These are phyloP conservation scores for Elaeagnus macrophylla DNA, from an alignment of 306 rosid species.

Conservation along the genomic window DNA sequence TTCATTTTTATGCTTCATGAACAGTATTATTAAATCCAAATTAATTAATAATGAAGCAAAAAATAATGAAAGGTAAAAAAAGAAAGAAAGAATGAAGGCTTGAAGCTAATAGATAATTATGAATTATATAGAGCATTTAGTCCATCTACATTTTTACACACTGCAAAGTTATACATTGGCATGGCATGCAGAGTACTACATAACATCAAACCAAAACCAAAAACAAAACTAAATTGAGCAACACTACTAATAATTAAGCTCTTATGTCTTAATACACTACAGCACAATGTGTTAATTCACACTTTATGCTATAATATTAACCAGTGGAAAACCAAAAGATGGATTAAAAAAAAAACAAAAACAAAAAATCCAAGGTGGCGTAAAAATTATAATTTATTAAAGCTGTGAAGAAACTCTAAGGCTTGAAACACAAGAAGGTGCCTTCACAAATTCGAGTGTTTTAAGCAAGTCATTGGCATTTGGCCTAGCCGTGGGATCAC, in stretches of 20 bases:
- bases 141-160: constrained; percentile 60
- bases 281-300: constrained; percentile 21
- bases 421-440: constrained; percentile 31
- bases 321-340: background rate
- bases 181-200: too few species aligned
- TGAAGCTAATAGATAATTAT: too few species aligned
- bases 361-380: constrained; percentile 4
- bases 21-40: too few species aligned
- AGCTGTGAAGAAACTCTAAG: constrained; percentile 17
- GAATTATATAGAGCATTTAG: constrained; percentile 20
- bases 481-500: constrained; percentile 77
- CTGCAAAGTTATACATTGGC: background rate
- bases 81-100: too few species aligned
- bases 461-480: constrained; percentile 43
- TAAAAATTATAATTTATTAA: background rate
- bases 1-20: too few species aligned
- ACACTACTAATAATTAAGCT: constrained; percentile 16
- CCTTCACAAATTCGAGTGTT: constrained; percentile 37
- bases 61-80: too few species aligned
- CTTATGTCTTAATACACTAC: constrained; percentile 24
- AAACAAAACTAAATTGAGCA: too few species aligned
- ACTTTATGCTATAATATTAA: constrained; percentile 14
- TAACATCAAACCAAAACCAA: too few species aligned
- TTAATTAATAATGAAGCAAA: too few species aligned
- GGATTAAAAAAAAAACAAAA: background rate